A percentile compares a stretch with the other conserved stretches of the same genome.
phyloP scores from a whole-genome alignment of 2,329 filamentous ascomycete genomes.

The Incumbomyces lentus region DNA sequence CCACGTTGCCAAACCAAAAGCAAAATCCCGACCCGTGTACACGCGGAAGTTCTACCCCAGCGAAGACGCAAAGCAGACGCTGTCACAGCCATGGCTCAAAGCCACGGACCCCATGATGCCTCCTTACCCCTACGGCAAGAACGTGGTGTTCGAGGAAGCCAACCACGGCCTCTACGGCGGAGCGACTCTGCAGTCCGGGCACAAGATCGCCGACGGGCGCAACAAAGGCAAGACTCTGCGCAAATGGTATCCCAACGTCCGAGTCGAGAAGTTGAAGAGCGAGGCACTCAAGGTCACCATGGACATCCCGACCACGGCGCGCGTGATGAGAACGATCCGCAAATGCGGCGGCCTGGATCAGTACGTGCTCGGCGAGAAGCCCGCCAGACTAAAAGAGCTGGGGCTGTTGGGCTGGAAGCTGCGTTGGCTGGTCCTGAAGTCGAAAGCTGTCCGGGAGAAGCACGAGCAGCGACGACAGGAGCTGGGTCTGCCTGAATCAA shows the following conservation, averaged over 20 bases:
- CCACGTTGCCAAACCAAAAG: conserved; percentile 7
- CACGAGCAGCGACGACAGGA: conserved; percentile 55
- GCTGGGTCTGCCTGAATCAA: conserved; percentile 52
- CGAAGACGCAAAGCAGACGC: conserved; percentile 16
- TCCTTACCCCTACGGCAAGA: conserved; percentile 37
- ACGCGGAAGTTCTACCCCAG: conserved; percentile 11
- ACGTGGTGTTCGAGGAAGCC: conserved; percentile 35
- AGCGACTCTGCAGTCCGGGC: conserved; percentile 36
- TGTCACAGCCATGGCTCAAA: conserved; percentile 10
- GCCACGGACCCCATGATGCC: conserved; percentile 26
- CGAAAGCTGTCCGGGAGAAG: conserved; percentile 51
- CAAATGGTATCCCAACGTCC: conserved; percentile 40
- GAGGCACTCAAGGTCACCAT: conserved; percentile 34
- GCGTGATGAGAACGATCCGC: conserved; percentile 51
- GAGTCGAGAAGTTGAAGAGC: conserved; percentile 36
- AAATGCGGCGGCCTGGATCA: conserved; percentile 83
- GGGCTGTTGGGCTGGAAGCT: conserved; percentile 85
- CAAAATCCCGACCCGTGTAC: conserved; percentile 11
- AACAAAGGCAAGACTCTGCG: conserved; percentile 41
- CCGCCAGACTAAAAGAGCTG: conserved; percentile 69
- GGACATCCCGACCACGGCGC: conserved; percentile 36
- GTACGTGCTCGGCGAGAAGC: conserved; percentile 75
- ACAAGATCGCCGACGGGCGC: conserved; percentile 40
- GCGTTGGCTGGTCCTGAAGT: conserved; percentile 83
- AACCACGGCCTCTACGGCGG: conserved; percentile 40